Base-by-base conservation (phyloP, 495 filamentous ascomycete genomes). In the Tuber calosporum region DNA sequence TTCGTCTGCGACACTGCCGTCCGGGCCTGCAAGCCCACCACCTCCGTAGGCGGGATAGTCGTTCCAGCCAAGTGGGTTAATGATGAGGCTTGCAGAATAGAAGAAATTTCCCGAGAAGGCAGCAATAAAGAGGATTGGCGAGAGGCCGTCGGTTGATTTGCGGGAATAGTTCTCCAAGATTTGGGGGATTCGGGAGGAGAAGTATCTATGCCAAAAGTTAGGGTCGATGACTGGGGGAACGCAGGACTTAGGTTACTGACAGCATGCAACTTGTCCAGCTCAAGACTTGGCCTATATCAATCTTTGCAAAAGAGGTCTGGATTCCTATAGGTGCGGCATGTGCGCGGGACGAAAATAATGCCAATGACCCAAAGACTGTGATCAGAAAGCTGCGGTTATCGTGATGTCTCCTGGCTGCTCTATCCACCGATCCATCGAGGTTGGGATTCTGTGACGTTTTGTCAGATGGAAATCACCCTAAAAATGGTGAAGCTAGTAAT, bases 61-160 rank as follows among this genome's bases (percentile, higher is more conserved):
- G 71, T 82, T 78, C 90, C 90, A 91, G 41, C 87, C 90, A 72
- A 88, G 87, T 8, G 90, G 90, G 80, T 91, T 92, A 7, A 89
- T 85, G 36, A 90, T 79, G 11, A 92, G 82, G 17, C 90, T 90
- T 45, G 84, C 75, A 19, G 88, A 90, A 83, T 92, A 92, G 84
- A 91, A 91, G 68, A 91, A 79, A 80, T 92, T 92, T 22, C 90
- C 90, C 76, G 85, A 86, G 79, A 92, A 92, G 20, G 90, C 90
- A 17, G 90, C 90, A 68, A 88, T 83, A 82, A 92, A 92, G 58
- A 92, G 86, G 2, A 86, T 78, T 2, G 89, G 88, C 0, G 87
- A 89, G n/a, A 92, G 87, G 22, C 90, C 90, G 34, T 90, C 83
- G 11, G 90, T 92, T 72, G 89, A 90, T 78, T 86, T 87, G 71